Evolutionary conservation across 2,329 filamentous ascomycete species (phyloP).

Genomic region (Penicillium sp.): DNA sequence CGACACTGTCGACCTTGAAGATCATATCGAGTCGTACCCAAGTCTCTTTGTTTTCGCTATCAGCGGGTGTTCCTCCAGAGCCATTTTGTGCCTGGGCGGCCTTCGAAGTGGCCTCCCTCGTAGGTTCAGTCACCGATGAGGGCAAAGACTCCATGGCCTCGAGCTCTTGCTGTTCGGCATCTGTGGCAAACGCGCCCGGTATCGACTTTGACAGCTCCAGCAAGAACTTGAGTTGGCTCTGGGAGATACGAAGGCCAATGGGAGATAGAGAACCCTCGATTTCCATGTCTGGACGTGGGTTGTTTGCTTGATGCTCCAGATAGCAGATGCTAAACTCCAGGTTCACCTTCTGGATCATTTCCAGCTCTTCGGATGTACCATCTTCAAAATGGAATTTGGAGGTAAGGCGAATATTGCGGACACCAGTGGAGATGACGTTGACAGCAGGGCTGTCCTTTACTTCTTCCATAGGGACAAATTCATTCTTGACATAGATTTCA

Average conservation of each 20-base stretch:
- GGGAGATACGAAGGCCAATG: slow-evolving; percentile 83
- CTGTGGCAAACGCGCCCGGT: slow-evolving; percentile 78
- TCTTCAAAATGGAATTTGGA: slow-evolving; percentile 81
- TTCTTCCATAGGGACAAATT: slow-evolving; percentile 81
- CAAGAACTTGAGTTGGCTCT: slow-evolving; percentile 85
- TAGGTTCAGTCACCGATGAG: slow-evolving; percentile 49
- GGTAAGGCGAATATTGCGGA: slow-evolving; percentile 86
- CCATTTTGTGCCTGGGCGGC: slow-evolving; percentile 49
- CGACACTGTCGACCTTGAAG: slow-evolving; percentile 84
- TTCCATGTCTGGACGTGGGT: slow-evolving; percentile 83
- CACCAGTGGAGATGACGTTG: slow-evolving; percentile 86
- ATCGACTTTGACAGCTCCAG: slow-evolving; percentile 84
- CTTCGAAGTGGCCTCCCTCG: slow-evolving; percentile 48
- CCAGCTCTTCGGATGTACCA: slow-evolving; percentile 74
- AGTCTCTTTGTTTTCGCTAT: slow-evolving; percentile 56
- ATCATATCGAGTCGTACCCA: slow-evolving; percentile 94
- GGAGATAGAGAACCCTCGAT: slow-evolving; percentile 90
- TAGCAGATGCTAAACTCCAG: slow-evolving; percentile 90
- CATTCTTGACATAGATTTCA: slow-evolving; percentile 96
- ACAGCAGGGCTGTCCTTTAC: slow-evolving; percentile 68
- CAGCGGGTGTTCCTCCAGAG: slow-evolving; percentile 56
- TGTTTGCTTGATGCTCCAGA: slow-evolving; percentile 74
- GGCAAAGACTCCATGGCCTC: slow-evolving; percentile 74
- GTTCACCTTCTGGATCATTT: slow-evolving; percentile 97
- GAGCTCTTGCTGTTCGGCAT: slow-evolving; percentile 67